phyloP scores from a whole-genome alignment of 768 basidiomycete species.

The Boletus rex-veris region DNA sequence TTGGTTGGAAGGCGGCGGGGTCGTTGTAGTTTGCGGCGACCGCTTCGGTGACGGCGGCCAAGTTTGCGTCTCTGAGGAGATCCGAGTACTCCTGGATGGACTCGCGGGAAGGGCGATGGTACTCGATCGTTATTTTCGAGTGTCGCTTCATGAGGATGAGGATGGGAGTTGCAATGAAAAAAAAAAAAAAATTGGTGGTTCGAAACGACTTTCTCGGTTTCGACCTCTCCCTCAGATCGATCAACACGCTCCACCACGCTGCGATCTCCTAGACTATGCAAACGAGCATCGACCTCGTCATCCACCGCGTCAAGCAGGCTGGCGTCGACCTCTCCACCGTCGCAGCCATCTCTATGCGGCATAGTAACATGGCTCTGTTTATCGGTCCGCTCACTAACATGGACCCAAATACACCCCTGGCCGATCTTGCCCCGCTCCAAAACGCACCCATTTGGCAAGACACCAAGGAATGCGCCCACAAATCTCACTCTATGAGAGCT shows the following conservation, averaged over 20 bases:
- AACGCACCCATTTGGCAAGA: constrained; percentile 7
- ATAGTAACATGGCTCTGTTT: constrained; percentile 8
- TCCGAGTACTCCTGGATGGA: constrained; percentile 77
- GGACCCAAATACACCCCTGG: no score
- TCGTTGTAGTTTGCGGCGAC: constrained; percentile 31
- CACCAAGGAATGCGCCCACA: background rate
- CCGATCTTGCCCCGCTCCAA: background rate
- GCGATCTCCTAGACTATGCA: background rate
- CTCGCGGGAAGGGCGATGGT: constrained; percentile 69
- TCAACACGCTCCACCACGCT: background rate
- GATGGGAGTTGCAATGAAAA: constrained; percentile 23
- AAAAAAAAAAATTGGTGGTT: background rate
- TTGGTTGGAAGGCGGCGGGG: constrained; percentile 32
- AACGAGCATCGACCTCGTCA: no score
- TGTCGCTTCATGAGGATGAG: constrained; percentile 19
- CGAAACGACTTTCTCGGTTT: background rate
- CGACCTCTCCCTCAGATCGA: background rate
- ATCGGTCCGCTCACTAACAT: constrained; percentile 5
- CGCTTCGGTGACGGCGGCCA: constrained; percentile 52
- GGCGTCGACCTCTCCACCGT: no score
- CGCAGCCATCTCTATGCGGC: no score
- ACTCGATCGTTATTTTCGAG: constrained; percentile 71
- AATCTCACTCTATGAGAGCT: constrained; percentile 1
- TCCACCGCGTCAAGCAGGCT: no score
- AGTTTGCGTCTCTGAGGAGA: constrained; percentile 58